Percentiles rank a stretch among this genome's conserved stretches.
Evolutionary conservation across 768 basidiomycete genomes (phyloP).

Genomic region (Sarcodon aspratus): DNA sequence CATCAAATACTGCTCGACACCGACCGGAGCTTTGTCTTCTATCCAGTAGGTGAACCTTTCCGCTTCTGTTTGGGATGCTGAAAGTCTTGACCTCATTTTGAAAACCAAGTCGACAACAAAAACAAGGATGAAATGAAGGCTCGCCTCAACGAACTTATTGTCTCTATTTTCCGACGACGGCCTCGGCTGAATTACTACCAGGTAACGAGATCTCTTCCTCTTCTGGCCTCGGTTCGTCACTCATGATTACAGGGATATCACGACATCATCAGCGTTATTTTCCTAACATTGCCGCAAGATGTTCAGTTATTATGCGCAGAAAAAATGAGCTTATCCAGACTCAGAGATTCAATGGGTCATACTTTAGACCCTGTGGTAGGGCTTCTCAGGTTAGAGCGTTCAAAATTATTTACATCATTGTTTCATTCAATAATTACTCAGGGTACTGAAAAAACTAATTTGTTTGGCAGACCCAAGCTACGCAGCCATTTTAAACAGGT

Average conservation of each 20-base stretch:
- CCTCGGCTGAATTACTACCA: slow-evolving; percentile 79
- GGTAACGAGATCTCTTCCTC: slow-evolving; percentile 21
- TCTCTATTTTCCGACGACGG: slow-evolving; percentile 61
- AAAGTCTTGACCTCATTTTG: background rate
- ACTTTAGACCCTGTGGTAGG: slow-evolving; percentile 82
- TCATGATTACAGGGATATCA: slow-evolving; percentile 65
- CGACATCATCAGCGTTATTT: slow-evolving; percentile 80
- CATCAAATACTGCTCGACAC: slow-evolving; percentile 84
- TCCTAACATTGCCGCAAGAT: slow-evolving; percentile 57
- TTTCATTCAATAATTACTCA: slow-evolving; percentile 16
- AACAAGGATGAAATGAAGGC: slow-evolving; percentile 48
- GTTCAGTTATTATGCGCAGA: slow-evolving; percentile 49
- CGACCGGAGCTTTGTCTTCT: slow-evolving; percentile 86
- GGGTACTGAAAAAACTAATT: slow-evolving; percentile 66
- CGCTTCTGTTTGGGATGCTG: background rate
- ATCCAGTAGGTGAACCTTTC: slow-evolving; percentile 64
- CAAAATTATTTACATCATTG: background rate
- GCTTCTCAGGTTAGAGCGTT: slow-evolving; percentile 42
- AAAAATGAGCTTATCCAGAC: slow-evolving; percentile 63
- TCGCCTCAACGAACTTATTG: slow-evolving; percentile 61
- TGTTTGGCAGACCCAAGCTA: slow-evolving; percentile 59
- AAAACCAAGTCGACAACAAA: slow-evolving; percentile 10
- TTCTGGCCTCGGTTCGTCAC: background rate
- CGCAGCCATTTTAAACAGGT: slow-evolving; percentile 60
- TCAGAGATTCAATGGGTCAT: slow-evolving; percentile 83